A percentile compares a stretch with the other conserved stretches of the same genome.
phyloP scores from a whole-genome alignment of 768 basidiomycete species.

The Chiua virens region DNA sequence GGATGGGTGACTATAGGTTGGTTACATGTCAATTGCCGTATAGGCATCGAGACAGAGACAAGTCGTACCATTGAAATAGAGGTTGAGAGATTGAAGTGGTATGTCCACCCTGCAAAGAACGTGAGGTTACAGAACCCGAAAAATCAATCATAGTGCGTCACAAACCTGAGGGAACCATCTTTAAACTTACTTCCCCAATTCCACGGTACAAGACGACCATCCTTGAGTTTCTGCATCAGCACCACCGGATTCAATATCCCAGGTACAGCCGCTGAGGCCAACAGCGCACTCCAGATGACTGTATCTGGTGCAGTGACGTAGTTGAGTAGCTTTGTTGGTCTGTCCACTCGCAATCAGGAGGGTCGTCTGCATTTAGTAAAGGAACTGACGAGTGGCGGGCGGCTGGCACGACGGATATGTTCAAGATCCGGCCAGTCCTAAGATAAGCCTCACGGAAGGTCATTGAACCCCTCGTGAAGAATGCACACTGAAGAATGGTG shows the following conservation, averaged over 20 bases:
- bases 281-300: conserved; percentile 74
- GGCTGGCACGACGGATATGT: conserved; percentile 90
- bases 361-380: not conserved
- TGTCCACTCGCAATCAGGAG: conserved; percentile 29
- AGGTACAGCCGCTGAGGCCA: conserved; percentile 93
- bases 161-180: conserved; percentile 84
- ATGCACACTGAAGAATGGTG: conserved; percentile 55
- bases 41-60: not conserved
- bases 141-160: not conserved
- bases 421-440: conserved; percentile 89
- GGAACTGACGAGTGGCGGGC: conserved; percentile 77
- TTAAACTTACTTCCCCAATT: conserved; percentile 95
- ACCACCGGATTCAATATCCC: conserved; percentile 96
- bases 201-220: conserved; percentile 83
- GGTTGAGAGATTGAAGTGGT: conserved; percentile 81
- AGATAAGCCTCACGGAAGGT: conserved; percentile 96
- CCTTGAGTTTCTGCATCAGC: conserved; percentile 85
- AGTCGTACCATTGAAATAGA: conserved; percentile 78
- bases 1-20: conserved; percentile 73
- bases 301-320: conserved; percentile 96
- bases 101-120: conserved; percentile 76
- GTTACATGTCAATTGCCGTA: not conserved
- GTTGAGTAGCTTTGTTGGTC: conserved; percentile 94
- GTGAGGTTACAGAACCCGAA: not conserved
- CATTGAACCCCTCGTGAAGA: conserved; percentile 90